Conservation (phyloP, 1,139 yeast species). For the Chernovozyma sophiae-reginae region DNA sequence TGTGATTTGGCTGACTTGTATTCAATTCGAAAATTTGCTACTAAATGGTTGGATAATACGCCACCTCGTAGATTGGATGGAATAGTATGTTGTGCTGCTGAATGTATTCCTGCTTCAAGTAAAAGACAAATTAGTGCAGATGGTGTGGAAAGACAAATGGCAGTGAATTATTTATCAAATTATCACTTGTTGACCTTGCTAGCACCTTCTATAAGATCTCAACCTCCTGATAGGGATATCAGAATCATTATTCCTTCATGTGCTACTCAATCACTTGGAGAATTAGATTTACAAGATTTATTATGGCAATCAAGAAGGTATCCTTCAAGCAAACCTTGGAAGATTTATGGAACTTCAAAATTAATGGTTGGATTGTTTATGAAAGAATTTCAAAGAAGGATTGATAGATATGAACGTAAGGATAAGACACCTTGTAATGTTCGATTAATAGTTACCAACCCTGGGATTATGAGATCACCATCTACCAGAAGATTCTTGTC, state of each 20-base stretch:
- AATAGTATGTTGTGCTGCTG: conserved; percentile 83
- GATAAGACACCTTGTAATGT: conserved; percentile 70
- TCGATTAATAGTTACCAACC: conserved; percentile 75
- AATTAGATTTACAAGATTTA: conserved; percentile 61
- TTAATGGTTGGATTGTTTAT: conserved; percentile 70
- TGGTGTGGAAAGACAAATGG: conserved; percentile 83
- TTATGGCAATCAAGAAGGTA: conserved; percentile 61
- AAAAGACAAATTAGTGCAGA: conserved; percentile 64
- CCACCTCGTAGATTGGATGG: conserved; percentile 93
- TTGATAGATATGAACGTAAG: conserved; percentile 52
- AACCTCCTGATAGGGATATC: conserved; percentile 93
- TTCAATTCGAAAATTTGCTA: conserved; percentile 86
- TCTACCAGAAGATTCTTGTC: conserved; percentile 76
- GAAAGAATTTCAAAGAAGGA: conserved; percentile 65
- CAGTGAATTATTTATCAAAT: conserved; percentile 76
- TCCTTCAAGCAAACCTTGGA: conserved; percentile 64
- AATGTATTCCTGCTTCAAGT: conserved; percentile 63
- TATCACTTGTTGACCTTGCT: conserved; percentile 74
- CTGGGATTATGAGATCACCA: conserved; percentile 87
- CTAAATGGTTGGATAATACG: conserved; percentile 86
- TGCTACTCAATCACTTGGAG: conserved; percentile 69
- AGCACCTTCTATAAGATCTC: conserved; percentile 77
- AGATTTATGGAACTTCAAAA: conserved; percentile 77
- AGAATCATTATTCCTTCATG: conserved; percentile 75
- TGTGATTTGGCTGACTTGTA: conserved; percentile 75